phyloP scores from a whole-genome alignment of 805 yeast genomes.

The Teunomyces barrocoloradensis region DNA sequence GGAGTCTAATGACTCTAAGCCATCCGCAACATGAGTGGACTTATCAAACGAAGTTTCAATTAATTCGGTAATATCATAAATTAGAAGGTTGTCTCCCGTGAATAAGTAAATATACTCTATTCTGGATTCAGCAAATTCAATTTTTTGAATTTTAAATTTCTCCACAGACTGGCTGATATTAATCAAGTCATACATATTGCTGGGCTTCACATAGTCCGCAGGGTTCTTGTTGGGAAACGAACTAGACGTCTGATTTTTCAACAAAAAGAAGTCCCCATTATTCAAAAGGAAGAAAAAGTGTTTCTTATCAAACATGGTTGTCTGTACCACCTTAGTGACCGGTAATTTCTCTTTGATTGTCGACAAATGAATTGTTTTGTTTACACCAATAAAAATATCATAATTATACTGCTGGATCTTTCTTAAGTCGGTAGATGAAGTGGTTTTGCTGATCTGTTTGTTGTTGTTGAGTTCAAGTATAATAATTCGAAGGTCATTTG shows the following conservation, averaged over 20 bases:
- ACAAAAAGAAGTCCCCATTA: conserved; percentile 38
- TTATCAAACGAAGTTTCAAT: conserved; percentile 21
- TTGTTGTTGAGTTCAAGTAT: conserved; percentile 21
- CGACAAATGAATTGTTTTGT: conserved; percentile 33
- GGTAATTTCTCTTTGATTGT: conserved; percentile 27
- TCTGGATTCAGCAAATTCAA: conserved; percentile 14
- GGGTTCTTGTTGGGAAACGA: conserved; percentile 4
- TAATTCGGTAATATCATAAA: conserved; percentile 25
- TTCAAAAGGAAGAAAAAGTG: conserved; percentile 36
- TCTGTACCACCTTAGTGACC: conserved; percentile 20
- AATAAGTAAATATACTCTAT: conserved; percentile 27
- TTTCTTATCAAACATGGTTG: conserved; percentile 23
- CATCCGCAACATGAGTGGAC: conserved; percentile 12
- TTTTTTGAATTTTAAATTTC: conserved; percentile 24
- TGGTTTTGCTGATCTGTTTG: conserved; percentile 8
- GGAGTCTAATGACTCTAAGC: conserved; percentile 13
- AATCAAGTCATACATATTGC: conserved; percentile 36
- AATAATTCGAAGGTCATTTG: conserved; percentile 27
- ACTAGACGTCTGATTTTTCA: conserved; percentile 27
- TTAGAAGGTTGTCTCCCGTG: conserved; percentile 37
- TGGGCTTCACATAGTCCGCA: conserved; percentile 12
- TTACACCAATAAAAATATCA: conserved; percentile 28
- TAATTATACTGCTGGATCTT: conserved; percentile 12
- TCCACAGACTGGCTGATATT: conserved; percentile 30
- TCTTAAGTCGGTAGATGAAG: conserved; percentile 2